phyloP scores from a whole-genome alignment of 345 rosid genomes.

The Bretschneidera sinensis region DNA sequence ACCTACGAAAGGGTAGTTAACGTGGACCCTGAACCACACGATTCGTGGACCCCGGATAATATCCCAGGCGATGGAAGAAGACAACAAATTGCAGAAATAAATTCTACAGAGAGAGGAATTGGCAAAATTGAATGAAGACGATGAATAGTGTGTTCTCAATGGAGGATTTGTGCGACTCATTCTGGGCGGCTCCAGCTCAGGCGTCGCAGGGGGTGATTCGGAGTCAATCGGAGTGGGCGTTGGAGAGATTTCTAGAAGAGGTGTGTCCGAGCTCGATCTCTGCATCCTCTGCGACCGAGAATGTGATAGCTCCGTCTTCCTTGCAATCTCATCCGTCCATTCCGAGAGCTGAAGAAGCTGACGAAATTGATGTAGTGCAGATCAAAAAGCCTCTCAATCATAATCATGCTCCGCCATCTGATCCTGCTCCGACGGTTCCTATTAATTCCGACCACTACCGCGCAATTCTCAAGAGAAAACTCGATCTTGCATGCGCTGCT shows the following conservation, averaged over 20 bases:
- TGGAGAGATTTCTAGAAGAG: constrained; percentile 53
- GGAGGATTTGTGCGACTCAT: constrained; percentile 65
- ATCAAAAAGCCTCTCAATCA: constrained; percentile 22
- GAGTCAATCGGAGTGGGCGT: constrained; percentile 73
- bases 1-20: too few species aligned
- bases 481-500: constrained; percentile 74
- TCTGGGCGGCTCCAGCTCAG: constrained; percentile 42
- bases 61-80: too few species aligned
- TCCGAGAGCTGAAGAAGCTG: constrained; percentile 28
- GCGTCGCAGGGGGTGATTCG: constrained; percentile 42
- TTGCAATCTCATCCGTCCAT: constrained; percentile 32
- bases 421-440: constrained; percentile 26
- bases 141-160: constrained; percentile 54
- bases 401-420: constrained; percentile 23
- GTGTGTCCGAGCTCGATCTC: constrained; percentile 30
- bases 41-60: too few species aligned
- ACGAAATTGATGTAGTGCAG: constrained; percentile 45
- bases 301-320: constrained; percentile 28
- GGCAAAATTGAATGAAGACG: constrained; percentile 29
- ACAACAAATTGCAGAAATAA: too few species aligned
- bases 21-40: too few species aligned
- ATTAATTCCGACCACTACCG: constrained; percentile 43
- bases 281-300: constrained; percentile 22
- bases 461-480: constrained; percentile 58
- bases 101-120: constrained; percentile 12